A percentile compares a stretch with the other conserved stretches of the same genome.
Conservation (phyloP, 345 rosid genomes). For the Trapa incisa region DNA sequence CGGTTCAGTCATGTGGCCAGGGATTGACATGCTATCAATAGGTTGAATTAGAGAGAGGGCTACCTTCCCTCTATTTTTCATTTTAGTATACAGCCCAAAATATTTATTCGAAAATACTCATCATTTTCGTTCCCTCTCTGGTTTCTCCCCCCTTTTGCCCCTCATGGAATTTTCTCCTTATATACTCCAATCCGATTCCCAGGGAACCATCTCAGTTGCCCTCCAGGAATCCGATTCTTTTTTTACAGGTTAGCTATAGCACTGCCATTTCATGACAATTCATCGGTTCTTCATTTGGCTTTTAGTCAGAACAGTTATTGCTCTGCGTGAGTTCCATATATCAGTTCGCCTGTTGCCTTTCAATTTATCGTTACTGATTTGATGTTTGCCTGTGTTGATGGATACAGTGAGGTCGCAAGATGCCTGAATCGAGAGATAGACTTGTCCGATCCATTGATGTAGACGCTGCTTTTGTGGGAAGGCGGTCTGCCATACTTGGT, state of each 20-base stretch:
- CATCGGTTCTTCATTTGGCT: background rate
- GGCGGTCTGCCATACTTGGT: conserved; percentile 26
- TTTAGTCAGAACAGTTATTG: background rate
- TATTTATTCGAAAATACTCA: background rate
- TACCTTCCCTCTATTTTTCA: too few species aligned
- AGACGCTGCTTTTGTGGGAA: conserved; percentile 22
- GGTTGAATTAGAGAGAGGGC: background rate
- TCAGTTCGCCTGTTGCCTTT: background rate
- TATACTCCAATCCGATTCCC: background rate
- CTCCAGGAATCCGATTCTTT: background rate
- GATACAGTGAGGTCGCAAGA: conserved; percentile 6
- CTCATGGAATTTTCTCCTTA: background rate
- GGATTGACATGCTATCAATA: too few species aligned
- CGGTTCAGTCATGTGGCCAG: too few species aligned
- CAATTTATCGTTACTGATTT: background rate
- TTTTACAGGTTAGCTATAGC: background rate
- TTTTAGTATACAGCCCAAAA: background rate
- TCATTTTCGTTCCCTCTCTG: background rate
- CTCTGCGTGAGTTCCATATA: background rate
- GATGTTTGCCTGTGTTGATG: background rate
- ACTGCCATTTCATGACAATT: background rate
- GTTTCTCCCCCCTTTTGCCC: background rate
- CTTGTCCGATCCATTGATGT: conserved; percentile 39
- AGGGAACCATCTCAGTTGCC: background rate
- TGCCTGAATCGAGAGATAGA: conserved; percentile 71